phyloP scores from a whole-genome alignment of 1,284 basidiomycete species.

The Stereum hirsutum region DNA sequence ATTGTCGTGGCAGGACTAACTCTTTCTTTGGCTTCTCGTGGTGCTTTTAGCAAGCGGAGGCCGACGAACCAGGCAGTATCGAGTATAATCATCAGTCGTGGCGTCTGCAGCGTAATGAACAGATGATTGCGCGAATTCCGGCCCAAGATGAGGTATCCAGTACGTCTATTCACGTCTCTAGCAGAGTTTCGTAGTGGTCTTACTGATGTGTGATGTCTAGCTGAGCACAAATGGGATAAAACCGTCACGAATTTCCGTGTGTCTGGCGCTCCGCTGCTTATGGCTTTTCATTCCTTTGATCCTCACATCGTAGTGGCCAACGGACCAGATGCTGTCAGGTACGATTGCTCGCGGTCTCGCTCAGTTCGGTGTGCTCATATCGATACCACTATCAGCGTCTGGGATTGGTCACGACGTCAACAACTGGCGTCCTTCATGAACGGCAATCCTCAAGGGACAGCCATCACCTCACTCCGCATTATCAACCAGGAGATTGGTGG shows the following conservation, averaged over 20 bases:
- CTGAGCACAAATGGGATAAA: constrained; percentile 66
- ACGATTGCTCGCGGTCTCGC: constrained; percentile 17
- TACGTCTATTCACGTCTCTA: constrained; percentile 19
- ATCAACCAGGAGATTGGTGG: constrained; percentile 96
- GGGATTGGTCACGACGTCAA: constrained; percentile 86
- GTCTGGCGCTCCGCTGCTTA: constrained; percentile 62
- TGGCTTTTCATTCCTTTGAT: constrained; percentile 92
- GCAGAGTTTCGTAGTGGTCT: background rate
- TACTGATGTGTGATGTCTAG: constrained; percentile 19
- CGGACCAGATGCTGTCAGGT: constrained; percentile 84
- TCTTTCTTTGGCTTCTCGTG: background rate
- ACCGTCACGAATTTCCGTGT: constrained; percentile 71
- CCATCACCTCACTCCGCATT: constrained; percentile 86
- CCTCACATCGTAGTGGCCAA: constrained; percentile 85
- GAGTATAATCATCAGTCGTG: constrained; percentile 96
- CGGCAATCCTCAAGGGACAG: constrained; percentile 75
- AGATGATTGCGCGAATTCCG: constrained; percentile 64
- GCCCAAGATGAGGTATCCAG: constrained; percentile 66
- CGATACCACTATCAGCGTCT: constrained; percentile 56
- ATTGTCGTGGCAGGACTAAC: background rate
- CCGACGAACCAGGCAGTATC: constrained; percentile 90
- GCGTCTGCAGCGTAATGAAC: constrained; percentile 88
- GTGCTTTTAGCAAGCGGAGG: constrained; percentile 71
- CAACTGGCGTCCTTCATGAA: constrained; percentile 84
- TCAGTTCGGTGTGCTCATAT: constrained; percentile 5